Conservation (phyloP, 805 yeast genomes). For the Ogataea methanolica region DNA sequence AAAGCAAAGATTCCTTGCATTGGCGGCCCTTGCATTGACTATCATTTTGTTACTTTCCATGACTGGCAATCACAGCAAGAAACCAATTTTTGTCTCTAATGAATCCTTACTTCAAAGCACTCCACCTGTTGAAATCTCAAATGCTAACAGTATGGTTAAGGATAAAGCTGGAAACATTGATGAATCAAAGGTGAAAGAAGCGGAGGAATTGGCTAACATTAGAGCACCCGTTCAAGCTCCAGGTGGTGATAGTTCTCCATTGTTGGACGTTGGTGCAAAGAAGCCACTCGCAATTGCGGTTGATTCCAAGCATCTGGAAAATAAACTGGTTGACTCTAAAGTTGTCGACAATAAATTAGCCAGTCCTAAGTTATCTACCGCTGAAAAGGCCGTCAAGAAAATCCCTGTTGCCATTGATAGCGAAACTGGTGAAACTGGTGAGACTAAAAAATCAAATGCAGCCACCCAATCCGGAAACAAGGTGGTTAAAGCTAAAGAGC, state of each 20-base stretch:
- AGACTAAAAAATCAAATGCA: conserved; percentile 1
- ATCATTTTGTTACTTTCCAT: conserved; percentile 33
- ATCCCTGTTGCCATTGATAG: not conserved
- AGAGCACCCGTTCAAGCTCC: conserved; percentile 21
- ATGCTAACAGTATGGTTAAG: conserved; percentile 25
- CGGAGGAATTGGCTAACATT: conserved; percentile 28
- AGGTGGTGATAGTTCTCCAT: conserved; percentile 10
- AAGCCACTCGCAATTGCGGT: not conserved
- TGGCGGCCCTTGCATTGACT: conserved; percentile 36
- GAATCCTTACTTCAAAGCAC: conserved; percentile 2
- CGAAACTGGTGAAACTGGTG: not conserved
- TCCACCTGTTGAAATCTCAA: not conserved
- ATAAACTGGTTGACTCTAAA: not conserved
- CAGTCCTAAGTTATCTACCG: not conserved
- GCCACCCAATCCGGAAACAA: conserved; percentile 1
- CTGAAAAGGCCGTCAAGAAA: not conserved
- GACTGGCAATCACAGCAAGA: conserved; percentile 11
- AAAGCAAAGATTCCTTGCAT: conserved; percentile 36
- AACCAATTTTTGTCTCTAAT: conserved; percentile 6
- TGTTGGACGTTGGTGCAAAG: conserved; percentile 2
- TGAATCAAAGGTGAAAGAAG: conserved; percentile 36
- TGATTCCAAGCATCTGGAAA: no score
- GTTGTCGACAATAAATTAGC: not conserved
- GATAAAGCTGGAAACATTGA: conserved; percentile 35
- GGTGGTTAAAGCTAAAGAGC: conserved; percentile 1